Evolutionary conservation across 2,329 filamentous ascomycete species (phyloP).

Genomic region (Fusarium brachygibbosum): DNA sequence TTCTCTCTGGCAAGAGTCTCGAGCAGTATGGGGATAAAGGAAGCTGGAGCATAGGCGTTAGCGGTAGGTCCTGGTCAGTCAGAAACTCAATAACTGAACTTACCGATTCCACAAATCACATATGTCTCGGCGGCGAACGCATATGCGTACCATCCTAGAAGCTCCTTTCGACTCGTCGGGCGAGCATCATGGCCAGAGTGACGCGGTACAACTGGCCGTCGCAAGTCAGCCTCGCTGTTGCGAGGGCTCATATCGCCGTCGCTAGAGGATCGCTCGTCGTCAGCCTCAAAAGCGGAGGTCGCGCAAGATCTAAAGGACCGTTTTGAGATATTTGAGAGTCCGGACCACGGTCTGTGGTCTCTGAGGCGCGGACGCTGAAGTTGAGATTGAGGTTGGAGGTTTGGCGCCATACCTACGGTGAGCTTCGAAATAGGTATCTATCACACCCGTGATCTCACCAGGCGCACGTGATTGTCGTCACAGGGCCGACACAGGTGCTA

Average conservation of each 20-base stretch:
- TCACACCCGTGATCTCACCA: constrained; percentile 42
- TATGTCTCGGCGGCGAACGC: constrained; percentile 97
- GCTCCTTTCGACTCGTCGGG: constrained; percentile 88
- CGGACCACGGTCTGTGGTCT: constrained; percentile 61
- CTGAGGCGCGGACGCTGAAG: constrained; percentile 58
- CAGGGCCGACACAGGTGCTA: constrained; percentile 30
- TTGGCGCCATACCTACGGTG: constrained; percentile 41
- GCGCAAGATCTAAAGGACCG: constrained; percentile 68
- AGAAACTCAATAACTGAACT: constrained; percentile 51
- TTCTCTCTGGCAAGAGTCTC: constrained; percentile 94
- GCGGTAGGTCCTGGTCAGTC: constrained; percentile 3
- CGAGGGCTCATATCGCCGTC: constrained; percentile 54
- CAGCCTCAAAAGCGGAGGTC: constrained; percentile 75
- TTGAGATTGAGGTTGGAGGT: constrained; percentile 42
- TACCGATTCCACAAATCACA: constrained; percentile 84
- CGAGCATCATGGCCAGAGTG: constrained; percentile 89
- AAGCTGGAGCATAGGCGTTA: constrained; percentile 66
- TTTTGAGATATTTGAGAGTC: constrained; percentile 66
- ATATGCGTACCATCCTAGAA: constrained; percentile 95
- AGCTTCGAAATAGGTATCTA: neutral
- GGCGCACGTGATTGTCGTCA: constrained; percentile 50
- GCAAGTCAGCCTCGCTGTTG: constrained; percentile 55
- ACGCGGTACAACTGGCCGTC: constrained; percentile 58
- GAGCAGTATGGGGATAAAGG: constrained; percentile 95
- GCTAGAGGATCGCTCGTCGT: constrained; percentile 74